Percentiles rank a stretch among this genome's conserved stretches.
phyloP scores from a whole-genome alignment of 371 early-diverging fungal genomes.

The Phascolomyces articulosus region DNA sequence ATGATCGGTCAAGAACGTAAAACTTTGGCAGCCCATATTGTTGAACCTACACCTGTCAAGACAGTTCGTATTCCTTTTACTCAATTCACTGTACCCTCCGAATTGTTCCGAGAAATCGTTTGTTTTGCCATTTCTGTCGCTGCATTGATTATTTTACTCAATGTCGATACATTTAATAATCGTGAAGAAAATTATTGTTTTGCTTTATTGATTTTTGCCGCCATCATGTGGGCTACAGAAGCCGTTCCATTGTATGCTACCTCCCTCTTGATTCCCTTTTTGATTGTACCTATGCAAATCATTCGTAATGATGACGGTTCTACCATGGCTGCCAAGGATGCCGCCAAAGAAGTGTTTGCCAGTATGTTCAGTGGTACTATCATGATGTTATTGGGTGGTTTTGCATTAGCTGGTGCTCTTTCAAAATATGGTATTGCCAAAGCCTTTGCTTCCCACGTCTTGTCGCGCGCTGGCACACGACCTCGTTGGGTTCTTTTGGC shows the following conservation, averaged over 20 bases:
- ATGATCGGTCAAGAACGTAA: slow-evolving; percentile 77
- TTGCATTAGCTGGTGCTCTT: slow-evolving; percentile 91
- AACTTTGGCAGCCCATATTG: slow-evolving; percentile 52
- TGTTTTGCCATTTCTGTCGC: slow-evolving; percentile 51
- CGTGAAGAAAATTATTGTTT: slow-evolving; percentile 69
- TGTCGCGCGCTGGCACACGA: slow-evolving; percentile 74
- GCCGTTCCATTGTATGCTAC: slow-evolving; percentile 87
- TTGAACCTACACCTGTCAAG: slow-evolving; percentile 47
- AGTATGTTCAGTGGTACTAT: slow-evolving; percentile 96
- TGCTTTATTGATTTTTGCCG: slow-evolving; percentile 66
- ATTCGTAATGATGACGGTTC: slow-evolving; percentile 58
- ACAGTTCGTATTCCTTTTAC: slow-evolving; percentile 49
- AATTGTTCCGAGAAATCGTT: slow-evolving; percentile 27
- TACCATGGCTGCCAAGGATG: slow-evolving; percentile 67
- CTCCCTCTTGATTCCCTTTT: slow-evolving; percentile 75
- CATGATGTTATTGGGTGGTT: slow-evolving; percentile 95
- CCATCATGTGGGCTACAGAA: slow-evolving; percentile 77
- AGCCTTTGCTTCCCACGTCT: slow-evolving; percentile 67
- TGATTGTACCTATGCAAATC: slow-evolving; percentile 75
- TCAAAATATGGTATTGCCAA: slow-evolving; percentile 82
- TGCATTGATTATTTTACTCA: slow-evolving; percentile 60
- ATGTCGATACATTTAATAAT: slow-evolving; percentile 59
- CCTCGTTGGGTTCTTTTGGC: slow-evolving; percentile 72
- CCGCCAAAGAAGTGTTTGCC: slow-evolving; percentile 81
- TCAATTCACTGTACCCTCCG: slow-evolving; percentile 18